Evolutionary conservation across 108 stramenopile species (phyloP), one percentile per base, ranked within the genome.

Genomic region (Cylindrotheca closterium): DNA sequence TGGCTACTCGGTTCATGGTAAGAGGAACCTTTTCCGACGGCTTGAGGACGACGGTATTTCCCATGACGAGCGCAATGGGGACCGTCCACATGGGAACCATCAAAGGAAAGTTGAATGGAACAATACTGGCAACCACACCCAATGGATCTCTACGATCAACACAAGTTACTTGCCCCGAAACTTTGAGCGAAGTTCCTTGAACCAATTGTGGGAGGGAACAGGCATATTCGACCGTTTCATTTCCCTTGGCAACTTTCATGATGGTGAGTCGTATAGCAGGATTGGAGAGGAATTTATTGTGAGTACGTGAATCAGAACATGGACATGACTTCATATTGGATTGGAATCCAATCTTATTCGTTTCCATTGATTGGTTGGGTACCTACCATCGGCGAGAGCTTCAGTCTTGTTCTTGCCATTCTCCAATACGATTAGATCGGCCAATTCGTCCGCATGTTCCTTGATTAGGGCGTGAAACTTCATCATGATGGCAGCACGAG

Each of bases 181-280:
- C 97, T 42, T 65, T 34, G 50, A 93, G 69, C 51, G 55, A 77
- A 28, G 73, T 82, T 2, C 94, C 96, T 74, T 89, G 87, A 30
- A 87, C 88, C 33, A 97, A 63, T 60, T 97, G 96, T 1, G 97
- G 97, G 68, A 97, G 66, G 0, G 80, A 79, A 48, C 95, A 96
- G 8, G 98, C 96, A 74, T 94, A 98, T 74, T 98, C 98, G 42
- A 98, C 95, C 29, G 98, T 98, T 72, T 98, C 98, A 50, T 96
- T 96, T 3, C 96, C 98, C 71, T 98, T 98, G 68, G 98, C 96
- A 31, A 97, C 93, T 67, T 29, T 27, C 18, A n/a, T n/a, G n/a
- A n/a, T n/a, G n/a, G n/a, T n/a, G n/a, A n/a, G n/a, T n/a, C n/a
- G n/a, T n/a, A n/a, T n/a, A n/a, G n/a, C n/a, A n/a, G n/a, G n/a